A percentile compares a stretch with the other conserved stretches of the same genome.
phyloP scores from a whole-genome alignment of 2,329 filamentous ascomycete species.

The Fusarium sp. region DNA sequence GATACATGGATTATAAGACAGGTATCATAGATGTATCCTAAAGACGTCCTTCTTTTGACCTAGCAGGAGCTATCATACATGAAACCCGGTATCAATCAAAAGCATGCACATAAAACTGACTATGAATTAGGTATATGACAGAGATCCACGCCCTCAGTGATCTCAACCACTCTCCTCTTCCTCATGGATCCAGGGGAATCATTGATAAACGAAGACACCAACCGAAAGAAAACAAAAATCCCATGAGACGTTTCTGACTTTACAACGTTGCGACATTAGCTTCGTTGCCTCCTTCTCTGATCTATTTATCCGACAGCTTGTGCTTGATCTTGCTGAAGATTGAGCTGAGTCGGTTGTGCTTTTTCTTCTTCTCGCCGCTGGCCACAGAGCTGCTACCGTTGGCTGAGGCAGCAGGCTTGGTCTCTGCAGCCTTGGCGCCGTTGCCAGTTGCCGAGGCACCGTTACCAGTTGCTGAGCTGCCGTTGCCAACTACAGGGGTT shows the following conservation, averaged over 20 bases:
- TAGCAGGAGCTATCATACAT: constrained; percentile 43
- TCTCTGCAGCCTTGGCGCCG: constrained; percentile 43
- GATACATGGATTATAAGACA: not conserved
- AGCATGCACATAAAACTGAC: constrained; percentile 45
- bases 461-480: constrained; percentile 29
- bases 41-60: constrained; percentile 29
- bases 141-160: constrained; percentile 51
- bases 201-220: constrained; percentile 57
- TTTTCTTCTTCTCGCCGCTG: constrained; percentile 73
- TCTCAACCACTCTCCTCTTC: constrained; percentile 51
- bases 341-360: constrained; percentile 73
- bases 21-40: constrained; percentile 23
- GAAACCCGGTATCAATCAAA: constrained; percentile 47
- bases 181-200: constrained; percentile 56
- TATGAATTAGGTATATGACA: constrained; percentile 55
- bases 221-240: constrained; percentile 51
- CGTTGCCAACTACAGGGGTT: constrained; percentile 39
- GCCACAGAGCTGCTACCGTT: constrained; percentile 37
- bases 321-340: constrained; percentile 71
- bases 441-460: constrained; percentile 36
- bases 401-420: constrained; percentile 38
- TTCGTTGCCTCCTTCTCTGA: constrained; percentile 33
- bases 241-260: constrained; percentile 43
- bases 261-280: constrained; percentile 46
- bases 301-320: constrained; percentile 57